Evolutionary conservation across 345 rosid genomes (phyloP), one percentile per base, ranked within the genome.

Genomic region (Euphorbia lathyris): DNA sequence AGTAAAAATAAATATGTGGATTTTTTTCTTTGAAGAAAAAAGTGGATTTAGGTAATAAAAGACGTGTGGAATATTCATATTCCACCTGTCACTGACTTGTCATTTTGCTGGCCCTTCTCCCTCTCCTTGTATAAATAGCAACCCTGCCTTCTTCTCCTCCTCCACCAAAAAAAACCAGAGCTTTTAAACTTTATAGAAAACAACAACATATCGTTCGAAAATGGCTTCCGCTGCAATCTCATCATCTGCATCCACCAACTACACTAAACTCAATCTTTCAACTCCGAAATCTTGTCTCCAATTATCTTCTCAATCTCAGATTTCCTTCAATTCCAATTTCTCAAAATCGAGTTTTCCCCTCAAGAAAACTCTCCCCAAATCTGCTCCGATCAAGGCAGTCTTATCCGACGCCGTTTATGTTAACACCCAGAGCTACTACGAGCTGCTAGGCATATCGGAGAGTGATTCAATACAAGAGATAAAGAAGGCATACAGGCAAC

Each of bases 401-500:
- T 12, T 32, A 2, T 9, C 23, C 1, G 40, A 65, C 52, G 30
- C 40, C 23, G 7, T 19, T 17, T 47, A 48, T 29, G 40, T 47
- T 0, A 48, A 19, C 22, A 1, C 40, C 0, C 3, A 65, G 71
- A 85, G 82, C 70, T 93, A 89, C 80, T 93, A 93, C 80, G 87
- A 90, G 63, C 81, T 93, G 9, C 78, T 93, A 40, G 96, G 96
- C 29, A 83, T 93, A 48, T 68, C 92, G 0, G 86, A 89, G 48
- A 73, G 86, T 0, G 93, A 79, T 36, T 78, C 83, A 7, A 50
- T 84, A 9, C 83, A 70, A 5, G 96, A 93, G 57, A 89, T 93
- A 67, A 93, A 93, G 76, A 93, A 89, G 76, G 97, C 97, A 5
- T 93, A 93, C 72, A 93, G 90, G 80, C 89, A 87, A 71, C 80